A percentile compares a stretch with the other conserved stretches of the same genome.
Conservation (phyloP, 495 filamentous ascomycete species). For the Hypoxylon fuscum region DNA sequence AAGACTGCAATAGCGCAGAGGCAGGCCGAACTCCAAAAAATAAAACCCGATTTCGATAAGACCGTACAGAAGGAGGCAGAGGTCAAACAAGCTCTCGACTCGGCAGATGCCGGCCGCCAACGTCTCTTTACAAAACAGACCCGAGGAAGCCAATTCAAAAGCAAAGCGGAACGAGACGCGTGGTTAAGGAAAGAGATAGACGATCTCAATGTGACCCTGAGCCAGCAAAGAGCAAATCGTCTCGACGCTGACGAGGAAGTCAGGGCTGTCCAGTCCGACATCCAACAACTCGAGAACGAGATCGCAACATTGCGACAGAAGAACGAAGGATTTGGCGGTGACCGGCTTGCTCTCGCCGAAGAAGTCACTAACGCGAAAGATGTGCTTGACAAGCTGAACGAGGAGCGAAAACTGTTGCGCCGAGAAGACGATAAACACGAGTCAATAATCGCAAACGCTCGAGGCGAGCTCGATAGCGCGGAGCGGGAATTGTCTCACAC, state of each 20-base stretch:
- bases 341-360: conserved; percentile 72
- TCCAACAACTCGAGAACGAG: conserved; percentile 75
- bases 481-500: conserved; percentile 80
- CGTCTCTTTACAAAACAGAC: conserved; percentile 94
- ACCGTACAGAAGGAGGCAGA: conserved; percentile 76
- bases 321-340: conserved; percentile 80
- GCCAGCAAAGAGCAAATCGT: conserved; percentile 80
- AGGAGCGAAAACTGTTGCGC: conserved; percentile 90
- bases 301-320: conserved; percentile 73
- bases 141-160: conserved; percentile 86
- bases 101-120: conserved; percentile 77
- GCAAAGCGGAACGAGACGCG: conserved; percentile 85
- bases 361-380: conserved; percentile 83
- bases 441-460: conserved; percentile 76
- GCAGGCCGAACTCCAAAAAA: conserved; percentile 74
- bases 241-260: conserved; percentile 89
- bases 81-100: conserved; percentile 73
- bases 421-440: conserved; percentile 89
- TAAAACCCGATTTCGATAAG: conserved; percentile 77
- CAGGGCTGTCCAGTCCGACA: conserved; percentile 72
- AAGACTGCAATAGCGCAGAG: conserved; percentile 77
- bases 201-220: conserved; percentile 77
- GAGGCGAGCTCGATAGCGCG: conserved; percentile 75
- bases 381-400: conserved; percentile 77
- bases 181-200: conserved; percentile 83